Evolutionary conservation across 306 rosid species (phyloP), one percentile per base, ranked within the genome.

Genomic region (Dalbergia cochinchinensis): DNA sequence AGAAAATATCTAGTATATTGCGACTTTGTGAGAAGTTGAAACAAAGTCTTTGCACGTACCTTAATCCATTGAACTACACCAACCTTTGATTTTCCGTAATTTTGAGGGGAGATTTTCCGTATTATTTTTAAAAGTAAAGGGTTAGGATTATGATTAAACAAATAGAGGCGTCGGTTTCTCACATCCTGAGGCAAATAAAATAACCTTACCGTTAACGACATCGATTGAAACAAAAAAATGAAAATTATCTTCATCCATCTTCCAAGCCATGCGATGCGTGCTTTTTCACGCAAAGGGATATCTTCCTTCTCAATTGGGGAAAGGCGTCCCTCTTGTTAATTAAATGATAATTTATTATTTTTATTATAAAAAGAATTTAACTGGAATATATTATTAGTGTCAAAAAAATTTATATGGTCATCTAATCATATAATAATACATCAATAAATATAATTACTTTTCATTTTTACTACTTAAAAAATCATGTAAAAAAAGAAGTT

Each of bases 231-330:
- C 16, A 55, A n/a, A 16, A 18, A n/a, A 26, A 26, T 6, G 26
- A 11, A 55, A 18, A 55, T n/a, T 57, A 59, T 22, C 37, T 19
- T 20, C 64, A 20, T 22, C 22, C 60, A 53, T 58, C 14, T 18
- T 19, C 1, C 14, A 48, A 14, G 15, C 57, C 16, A 13, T 50
- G 16, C 22, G 45, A 6, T 65, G 57, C 74, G 20, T 65, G 81
- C 66, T 5, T 54, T 77, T 20, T 5, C 15, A 53, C 80, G 80
- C 73, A 67, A 64, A 65, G 22, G 47, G 70, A 18, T 19, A 37
- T 16, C n/a, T 15, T 61, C 50, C 65, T 26, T 5, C 4, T 19
- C 22, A 7, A 45, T 33, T 33, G 45, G 41, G 20, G 7, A 62
- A 62, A 18, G 69, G 12, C 39, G 18, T n/a, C 4, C 34, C 26